Evolutionary conservation across 257 asterid species (phyloP), one percentile per base, ranked within the genome.

Genomic region (Solanum dulcamara): DNA sequence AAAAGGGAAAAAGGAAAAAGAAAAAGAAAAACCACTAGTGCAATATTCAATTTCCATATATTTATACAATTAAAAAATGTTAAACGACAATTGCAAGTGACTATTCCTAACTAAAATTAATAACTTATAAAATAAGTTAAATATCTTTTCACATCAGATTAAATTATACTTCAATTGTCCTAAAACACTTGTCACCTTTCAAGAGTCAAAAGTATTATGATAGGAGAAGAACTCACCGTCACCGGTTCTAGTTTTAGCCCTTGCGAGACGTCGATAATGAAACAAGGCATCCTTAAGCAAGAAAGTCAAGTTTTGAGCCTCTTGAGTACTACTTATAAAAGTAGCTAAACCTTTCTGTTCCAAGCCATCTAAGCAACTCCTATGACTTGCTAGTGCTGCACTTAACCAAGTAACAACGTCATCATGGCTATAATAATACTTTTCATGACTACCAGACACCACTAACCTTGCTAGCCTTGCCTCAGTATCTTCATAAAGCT

Each of bases 371-470:
- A 91, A 66, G 46, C 97, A 95, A 85, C 92, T 89, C 35, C 28
- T 51, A 46, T 95, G 95, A 89, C 93, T 88, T 14, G 94, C 90
- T 91, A 90, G 30, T 22, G 93, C 93, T n/a, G 93, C 96, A 87
- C 96, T 93, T 12, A 95, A 85, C 98, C 98, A 92, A 14, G 94
- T 90, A 42, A 88, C 66, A 5, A 85, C 96, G 85, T 93, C 97
- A 24, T 88, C 92, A 18, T 30, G 60, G 88, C 91, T 87, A 28
- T 72, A 87, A 35, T 64, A 10, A 2, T 12, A 83, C 20, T 28
- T 48, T 35, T 81, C 86, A 66, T 6, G 10, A 51, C 42, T 42
- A 30, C 81, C 42, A 15, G 90, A 44, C n/a, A 81, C 91, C 10
- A 83, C 90, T 83, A 92, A 14, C 71, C 84, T 87, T 40, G 89